Evolutionary conservation across 805 yeast species (phyloP), one percentile per base, ranked within the genome.

Genomic region (Lachancea quebecensis): DNA sequence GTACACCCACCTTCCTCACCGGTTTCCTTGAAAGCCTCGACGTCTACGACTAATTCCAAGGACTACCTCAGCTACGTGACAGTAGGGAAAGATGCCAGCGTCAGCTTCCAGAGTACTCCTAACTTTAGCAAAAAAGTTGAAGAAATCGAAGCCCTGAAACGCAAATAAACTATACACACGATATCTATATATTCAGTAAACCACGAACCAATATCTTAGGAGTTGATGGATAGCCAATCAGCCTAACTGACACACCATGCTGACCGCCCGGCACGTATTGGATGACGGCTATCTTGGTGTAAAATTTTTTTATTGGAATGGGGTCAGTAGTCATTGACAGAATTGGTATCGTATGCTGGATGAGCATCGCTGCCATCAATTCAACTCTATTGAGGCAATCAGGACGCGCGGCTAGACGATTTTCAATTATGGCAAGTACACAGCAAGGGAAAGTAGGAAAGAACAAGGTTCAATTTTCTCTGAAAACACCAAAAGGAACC

Each of bases 401-500:
- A 30, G 33, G 33, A 30, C 33, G 33, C 8, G 14, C 14, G 14
- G 14, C 14, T 30, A 30, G 33, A 30, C 33, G 32, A 40, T 29
- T 48, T 31, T 33, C 51, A 16, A 49, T 51, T 36, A 50, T 52
- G 39, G 46, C 52, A n/a, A 42, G 48, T 14, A 41, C 44, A 21
- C 44, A 30, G 39, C 36, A 31, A 44, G 50, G 37, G 40, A 50
- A 51, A 67, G 42, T 47, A 53, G 62, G 70, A 41, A 73, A 73
- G 61, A 68, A 72, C 48, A 78, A 78, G 49, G 65, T 71, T 42
- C 81, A 79, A 54, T 89, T 86, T 64, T 79, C 85, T 50, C 73
- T 93, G 62, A 93, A 93, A 67, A 88, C 95, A 37, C 98, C 99
- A 42, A 93, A 93, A 66, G 99, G 99, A 52, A 81, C 98, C 55